Percentiles rank a stretch among this genome's conserved stretches.
Evolutionary conservation across 257 asterid species (phyloP).

Genomic region (Marsdenia floribunda): DNA sequence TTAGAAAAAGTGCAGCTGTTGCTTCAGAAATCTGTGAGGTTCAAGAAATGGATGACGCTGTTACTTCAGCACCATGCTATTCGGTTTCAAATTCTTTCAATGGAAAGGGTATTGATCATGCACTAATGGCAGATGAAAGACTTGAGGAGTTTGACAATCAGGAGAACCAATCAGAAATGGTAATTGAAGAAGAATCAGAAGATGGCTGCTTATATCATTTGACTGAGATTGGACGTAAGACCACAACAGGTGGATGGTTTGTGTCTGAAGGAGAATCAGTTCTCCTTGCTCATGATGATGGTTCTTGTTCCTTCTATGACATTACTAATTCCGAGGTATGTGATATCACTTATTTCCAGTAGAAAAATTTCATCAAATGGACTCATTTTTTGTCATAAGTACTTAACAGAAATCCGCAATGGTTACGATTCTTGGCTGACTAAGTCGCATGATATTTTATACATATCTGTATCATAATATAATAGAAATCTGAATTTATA

Average conservation of each 20-base stretch:
- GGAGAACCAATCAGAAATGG: constrained; percentile 44
- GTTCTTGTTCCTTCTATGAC: constrained; percentile 75
- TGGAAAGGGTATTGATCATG: constrained; percentile 27
- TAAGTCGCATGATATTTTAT: not conserved
- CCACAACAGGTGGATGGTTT: constrained; percentile 88
- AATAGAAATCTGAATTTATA: not conserved
- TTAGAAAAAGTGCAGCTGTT: constrained; percentile 7
- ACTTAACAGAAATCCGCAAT: not conserved
- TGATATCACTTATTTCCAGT: not conserved
- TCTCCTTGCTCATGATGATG: constrained; percentile 70
- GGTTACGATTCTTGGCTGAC: not conserved
- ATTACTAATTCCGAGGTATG: constrained; percentile 68
- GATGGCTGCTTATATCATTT: constrained; percentile 32
- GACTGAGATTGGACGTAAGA: constrained; percentile 56
- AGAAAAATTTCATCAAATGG: too few species aligned
- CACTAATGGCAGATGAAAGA: constrained; percentile 56
- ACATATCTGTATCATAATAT: not conserved
- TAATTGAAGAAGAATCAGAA: constrained; percentile 50
- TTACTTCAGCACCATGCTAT: constrained; percentile 20
- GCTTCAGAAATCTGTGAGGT: constrained; percentile 30
- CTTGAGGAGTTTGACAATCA: constrained; percentile 59
- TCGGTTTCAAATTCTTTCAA: constrained; percentile 23
- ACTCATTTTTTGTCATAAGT: not conserved
- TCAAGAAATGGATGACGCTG: constrained; percentile 47
- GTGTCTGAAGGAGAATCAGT: constrained; percentile 85